Percentiles rank a stretch among this genome's conserved stretches.
phyloP scores from a whole-genome alignment of 2,329 filamentous ascomycete genomes.

The Trematosphaeria pertusa region DNA sequence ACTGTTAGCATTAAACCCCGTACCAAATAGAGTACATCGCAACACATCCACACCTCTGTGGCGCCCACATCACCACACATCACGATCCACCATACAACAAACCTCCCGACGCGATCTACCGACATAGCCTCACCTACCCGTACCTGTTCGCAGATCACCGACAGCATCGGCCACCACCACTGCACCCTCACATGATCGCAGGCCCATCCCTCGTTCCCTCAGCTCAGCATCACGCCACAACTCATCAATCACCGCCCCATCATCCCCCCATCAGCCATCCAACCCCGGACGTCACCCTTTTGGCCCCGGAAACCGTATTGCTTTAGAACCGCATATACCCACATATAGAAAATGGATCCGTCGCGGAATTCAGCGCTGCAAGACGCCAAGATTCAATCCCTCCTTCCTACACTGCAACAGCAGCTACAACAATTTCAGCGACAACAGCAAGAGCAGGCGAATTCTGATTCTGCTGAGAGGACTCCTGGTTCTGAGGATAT shows the following conservation, averaged over 20 bases:
- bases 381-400: slow-evolving; percentile 27
- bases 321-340: background rate
- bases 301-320: slow-evolving; percentile 7
- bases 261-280: slow-evolving; percentile 17
- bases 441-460: slow-evolving; percentile 6
- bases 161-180: slow-evolving; percentile 4
- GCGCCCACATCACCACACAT: background rate
- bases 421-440: slow-evolving; percentile 1
- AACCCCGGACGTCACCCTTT: slow-evolving; percentile 11
- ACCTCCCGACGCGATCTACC: background rate
- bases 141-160: too few species aligned
- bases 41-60: too few species aligned
- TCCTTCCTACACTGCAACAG: slow-evolving; percentile 12
- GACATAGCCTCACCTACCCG: background rate
- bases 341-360: slow-evolving; percentile 25
- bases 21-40: too few species aligned
- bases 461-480: background rate
- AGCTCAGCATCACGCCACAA: slow-evolving; percentile 43
- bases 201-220: slow-evolving; percentile 17
- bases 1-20: too few species aligned
- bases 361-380: slow-evolving; percentile 25
- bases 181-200: slow-evolving; percentile 27
- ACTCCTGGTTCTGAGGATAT: slow-evolving; percentile 16
- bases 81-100: background rate
- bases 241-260: slow-evolving; percentile 25